Percentiles rank a stretch among this genome's conserved stretches.
Conservation (phyloP, 306 rosid species). For the Bauhinia variegata region DNA sequence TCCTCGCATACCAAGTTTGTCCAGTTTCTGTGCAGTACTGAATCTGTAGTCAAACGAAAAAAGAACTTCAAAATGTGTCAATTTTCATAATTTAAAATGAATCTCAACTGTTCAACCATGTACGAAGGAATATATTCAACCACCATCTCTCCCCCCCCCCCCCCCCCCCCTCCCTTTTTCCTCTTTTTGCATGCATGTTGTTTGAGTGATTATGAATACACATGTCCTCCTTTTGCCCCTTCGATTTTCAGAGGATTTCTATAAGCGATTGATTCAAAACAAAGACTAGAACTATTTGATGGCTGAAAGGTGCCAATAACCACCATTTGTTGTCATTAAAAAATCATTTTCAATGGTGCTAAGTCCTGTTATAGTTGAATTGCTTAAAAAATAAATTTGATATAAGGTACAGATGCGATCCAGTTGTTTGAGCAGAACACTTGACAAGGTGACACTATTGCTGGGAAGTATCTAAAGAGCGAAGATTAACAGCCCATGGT, state of each 20-base stretch:
- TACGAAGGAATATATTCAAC: too few relatives aligned
- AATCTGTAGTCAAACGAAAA: slow-evolving; percentile 61
- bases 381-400: slow-evolving; percentile 3
- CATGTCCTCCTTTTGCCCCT: too few relatives aligned
- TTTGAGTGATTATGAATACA: slow-evolving; percentile 11
- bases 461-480: background rate
- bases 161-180: too few relatives aligned
- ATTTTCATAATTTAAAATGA: slow-evolving; percentile 11
- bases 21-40: slow-evolving; percentile 91
- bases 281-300: too few relatives aligned
- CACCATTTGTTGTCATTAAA: background rate
- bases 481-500: slow-evolving; percentile 14
- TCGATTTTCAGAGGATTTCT: too few relatives aligned
- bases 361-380: slow-evolving; percentile 4
- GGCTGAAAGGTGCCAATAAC: background rate
- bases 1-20: slow-evolving; percentile 99
- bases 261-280: too few relatives aligned
- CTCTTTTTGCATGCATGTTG: background rate
- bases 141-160: too few relatives aligned
- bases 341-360: slow-evolving; percentile 13
- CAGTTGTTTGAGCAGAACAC: slow-evolving; percentile 25
- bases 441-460: background rate
- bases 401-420: slow-evolving; percentile 7
- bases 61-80: background rate
- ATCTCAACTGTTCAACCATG: slow-evolving; percentile 18